Percentiles rank a stretch among this genome's conserved stretches.
Conservation (phyloP, 2,329 filamentous ascomycete genomes). For the Cladosporium velox region DNA sequence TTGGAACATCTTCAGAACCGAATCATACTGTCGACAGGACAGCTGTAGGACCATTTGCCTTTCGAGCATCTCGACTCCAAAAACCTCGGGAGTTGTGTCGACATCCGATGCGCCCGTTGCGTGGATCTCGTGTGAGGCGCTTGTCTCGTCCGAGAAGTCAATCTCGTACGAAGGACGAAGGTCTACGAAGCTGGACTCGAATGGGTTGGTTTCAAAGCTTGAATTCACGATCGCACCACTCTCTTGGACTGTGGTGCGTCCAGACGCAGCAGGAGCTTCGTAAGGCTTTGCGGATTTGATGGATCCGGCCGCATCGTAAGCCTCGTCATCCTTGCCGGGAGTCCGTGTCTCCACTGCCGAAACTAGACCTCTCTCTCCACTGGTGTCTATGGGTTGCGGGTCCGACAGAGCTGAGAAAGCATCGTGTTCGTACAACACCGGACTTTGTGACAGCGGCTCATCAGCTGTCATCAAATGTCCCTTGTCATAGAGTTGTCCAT, state of each 20-base stretch:
- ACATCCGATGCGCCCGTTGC: neutral
- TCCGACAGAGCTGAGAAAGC: neutral
- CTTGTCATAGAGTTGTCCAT: slow-evolving; percentile 13
- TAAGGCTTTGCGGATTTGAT: neutral
- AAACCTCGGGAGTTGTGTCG: neutral
- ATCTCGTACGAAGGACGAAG: neutral
- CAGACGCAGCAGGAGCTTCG: neutral
- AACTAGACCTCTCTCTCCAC: neutral
- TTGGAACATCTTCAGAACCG: slow-evolving; percentile 33
- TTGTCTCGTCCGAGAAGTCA: neutral
- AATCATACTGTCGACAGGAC: slow-evolving; percentile 25
- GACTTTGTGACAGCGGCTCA: neutral
- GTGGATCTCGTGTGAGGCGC: neutral
- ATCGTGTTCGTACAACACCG: neutral
- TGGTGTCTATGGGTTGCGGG: neutral
- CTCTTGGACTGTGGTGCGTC: neutral
- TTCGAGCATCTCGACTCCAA: slow-evolving; percentile 13
- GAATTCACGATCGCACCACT: neutral
- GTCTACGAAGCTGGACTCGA: neutral
- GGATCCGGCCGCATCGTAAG: neutral
- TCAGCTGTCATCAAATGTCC: neutral
- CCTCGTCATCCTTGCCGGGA: neutral
- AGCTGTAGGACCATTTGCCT: slow-evolving; percentile 33
- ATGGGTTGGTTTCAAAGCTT: neutral
- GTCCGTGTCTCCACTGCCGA: neutral